Percentiles rank a stretch among this genome's conserved stretches.
Conservation (phyloP, 768 basidiomycete species). For the Suillus alpinus region DNA sequence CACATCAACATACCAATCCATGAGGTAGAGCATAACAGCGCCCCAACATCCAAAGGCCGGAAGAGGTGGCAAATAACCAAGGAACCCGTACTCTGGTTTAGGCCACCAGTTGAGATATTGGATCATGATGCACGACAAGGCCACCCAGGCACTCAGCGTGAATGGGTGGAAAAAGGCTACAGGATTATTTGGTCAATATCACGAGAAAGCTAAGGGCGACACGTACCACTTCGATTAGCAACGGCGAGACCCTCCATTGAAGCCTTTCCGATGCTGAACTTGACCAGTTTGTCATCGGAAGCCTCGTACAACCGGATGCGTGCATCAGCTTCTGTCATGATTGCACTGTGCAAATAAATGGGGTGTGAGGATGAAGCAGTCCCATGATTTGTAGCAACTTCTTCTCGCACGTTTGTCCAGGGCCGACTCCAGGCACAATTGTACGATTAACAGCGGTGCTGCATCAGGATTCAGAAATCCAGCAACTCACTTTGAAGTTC, state of each 20-base stretch:
- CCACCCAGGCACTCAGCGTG: slow-evolving; percentile 60
- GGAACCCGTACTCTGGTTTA: slow-evolving; percentile 35
- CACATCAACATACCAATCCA: slow-evolving; percentile 61
- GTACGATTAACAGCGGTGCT: neutral
- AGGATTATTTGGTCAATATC: neutral
- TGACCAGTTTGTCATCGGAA: slow-evolving; percentile 57
- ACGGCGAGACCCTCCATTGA: slow-evolving; percentile 64
- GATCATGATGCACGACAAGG: slow-evolving; percentile 55
- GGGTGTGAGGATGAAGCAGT: neutral
- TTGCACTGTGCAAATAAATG: neutral
- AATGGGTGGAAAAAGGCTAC: slow-evolving; percentile 59
- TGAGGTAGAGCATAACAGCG: slow-evolving; percentile 59
- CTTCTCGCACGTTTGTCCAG: slow-evolving; percentile 9
- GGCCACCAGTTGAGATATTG: slow-evolving; percentile 72
- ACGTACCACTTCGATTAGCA: slow-evolving; percentile 61
- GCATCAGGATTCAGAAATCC: neutral
- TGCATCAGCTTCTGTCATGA: slow-evolving; percentile 43
- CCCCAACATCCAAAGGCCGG: slow-evolving; percentile 64
- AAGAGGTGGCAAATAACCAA: slow-evolving; percentile 57
- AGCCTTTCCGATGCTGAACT: slow-evolving; percentile 62
- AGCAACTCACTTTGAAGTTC: neutral
- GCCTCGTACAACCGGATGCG: slow-evolving; percentile 51
- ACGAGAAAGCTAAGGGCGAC: neutral
- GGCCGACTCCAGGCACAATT: neutral
- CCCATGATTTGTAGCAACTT: neutral